Conservation (phyloP, 2,329 filamentous ascomycete genomes). For the Neonectria coccinea region DNA sequence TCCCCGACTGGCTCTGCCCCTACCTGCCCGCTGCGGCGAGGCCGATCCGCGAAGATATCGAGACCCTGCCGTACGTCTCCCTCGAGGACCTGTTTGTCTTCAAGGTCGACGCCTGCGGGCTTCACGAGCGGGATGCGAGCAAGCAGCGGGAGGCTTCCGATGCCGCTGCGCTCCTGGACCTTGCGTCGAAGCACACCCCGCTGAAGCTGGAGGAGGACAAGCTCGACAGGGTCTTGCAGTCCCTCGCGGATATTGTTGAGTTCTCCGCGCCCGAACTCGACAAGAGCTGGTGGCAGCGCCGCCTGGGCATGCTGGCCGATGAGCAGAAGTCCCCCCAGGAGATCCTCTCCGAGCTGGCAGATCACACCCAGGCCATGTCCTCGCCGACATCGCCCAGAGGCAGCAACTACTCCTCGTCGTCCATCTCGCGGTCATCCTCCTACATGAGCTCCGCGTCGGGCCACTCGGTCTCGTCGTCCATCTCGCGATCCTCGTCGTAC, state of each 20-base stretch:
- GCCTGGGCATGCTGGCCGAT: conserved; percentile 40
- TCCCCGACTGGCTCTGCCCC: conserved; percentile 47
- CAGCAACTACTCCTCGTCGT: not conserved
- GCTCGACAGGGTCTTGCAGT: conserved; percentile 43
- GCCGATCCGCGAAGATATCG: conserved; percentile 37
- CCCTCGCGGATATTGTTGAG: conserved; percentile 42
- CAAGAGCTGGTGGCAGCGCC: conserved; percentile 48
- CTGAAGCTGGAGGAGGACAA: conserved; percentile 43
- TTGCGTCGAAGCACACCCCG: conserved; percentile 44
- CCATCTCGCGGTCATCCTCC: not conserved
- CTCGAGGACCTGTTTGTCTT: conserved; percentile 46
- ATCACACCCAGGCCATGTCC: conserved; percentile 21
- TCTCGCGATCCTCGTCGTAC: conserved; percentile 46
- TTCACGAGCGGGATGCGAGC: conserved; percentile 42
- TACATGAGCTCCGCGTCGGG: conserved; percentile 16
- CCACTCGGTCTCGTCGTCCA: conserved; percentile 39
- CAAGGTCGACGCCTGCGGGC: conserved; percentile 46
- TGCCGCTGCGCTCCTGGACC: conserved; percentile 43
- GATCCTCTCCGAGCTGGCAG: conserved; percentile 46
- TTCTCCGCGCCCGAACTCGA: conserved; percentile 41
- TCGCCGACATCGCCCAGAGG: conserved; percentile 13
- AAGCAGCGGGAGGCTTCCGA: conserved; percentile 45
- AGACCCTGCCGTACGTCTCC: conserved; percentile 43
- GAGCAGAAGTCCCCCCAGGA: conserved; percentile 43
- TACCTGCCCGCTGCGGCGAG: conserved; percentile 44